These are phyloP conservation scores for Hypoxylon fuscum DNA, from an alignment of 495 filamentous ascomycete genomes.

Conservation along the genomic window DNA sequence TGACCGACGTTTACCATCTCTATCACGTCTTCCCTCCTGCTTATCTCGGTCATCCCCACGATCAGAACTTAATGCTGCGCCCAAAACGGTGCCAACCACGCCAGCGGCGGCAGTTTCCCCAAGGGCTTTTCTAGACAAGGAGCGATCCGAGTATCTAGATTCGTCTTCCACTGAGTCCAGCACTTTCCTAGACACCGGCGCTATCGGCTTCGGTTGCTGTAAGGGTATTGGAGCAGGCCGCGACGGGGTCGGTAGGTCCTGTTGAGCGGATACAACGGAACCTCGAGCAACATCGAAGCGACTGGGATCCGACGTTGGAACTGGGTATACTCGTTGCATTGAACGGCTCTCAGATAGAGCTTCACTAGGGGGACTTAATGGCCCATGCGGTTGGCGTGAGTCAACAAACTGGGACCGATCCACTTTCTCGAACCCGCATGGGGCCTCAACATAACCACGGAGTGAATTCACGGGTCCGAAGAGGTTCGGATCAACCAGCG, in stretches of 20 bases:
- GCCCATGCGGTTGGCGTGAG: conserved; percentile 25
- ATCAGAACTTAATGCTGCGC: conserved; percentile 47
- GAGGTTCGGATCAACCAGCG: conserved; percentile 60
- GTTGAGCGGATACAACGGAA: conserved; percentile 55
- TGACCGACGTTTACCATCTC: conserved; percentile 28
- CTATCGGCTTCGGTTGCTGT: conserved; percentile 57
- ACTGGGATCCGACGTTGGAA: conserved; percentile 68
- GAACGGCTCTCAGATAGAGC: conserved; percentile 46
- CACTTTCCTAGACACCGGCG: conserved; percentile 52
- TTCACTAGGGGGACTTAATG: conserved; percentile 34
- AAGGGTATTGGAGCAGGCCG: conserved; percentile 51
- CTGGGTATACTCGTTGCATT: conserved; percentile 50
- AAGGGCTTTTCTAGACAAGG: conserved; percentile 50
- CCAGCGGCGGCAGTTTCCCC: conserved; percentile 59
- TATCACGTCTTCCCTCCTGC: conserved; percentile 36
- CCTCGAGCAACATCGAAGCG: conserved; percentile 64
- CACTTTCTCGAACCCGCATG: conserved; percentile 58
- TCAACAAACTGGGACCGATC: conserved; percentile 32
- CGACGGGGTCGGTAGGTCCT: conserved; percentile 28
- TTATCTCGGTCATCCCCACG: conserved; percentile 43
- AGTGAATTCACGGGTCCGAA: conserved; percentile 65
- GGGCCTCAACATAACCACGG: conserved; percentile 57
- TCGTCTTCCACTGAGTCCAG: conserved; percentile 50
- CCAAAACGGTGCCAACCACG: conserved; percentile 57
- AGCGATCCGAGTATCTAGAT: conserved; percentile 38